Conservation (phyloP, 768 basidiomycete species). For the Suillus discolor region DNA sequence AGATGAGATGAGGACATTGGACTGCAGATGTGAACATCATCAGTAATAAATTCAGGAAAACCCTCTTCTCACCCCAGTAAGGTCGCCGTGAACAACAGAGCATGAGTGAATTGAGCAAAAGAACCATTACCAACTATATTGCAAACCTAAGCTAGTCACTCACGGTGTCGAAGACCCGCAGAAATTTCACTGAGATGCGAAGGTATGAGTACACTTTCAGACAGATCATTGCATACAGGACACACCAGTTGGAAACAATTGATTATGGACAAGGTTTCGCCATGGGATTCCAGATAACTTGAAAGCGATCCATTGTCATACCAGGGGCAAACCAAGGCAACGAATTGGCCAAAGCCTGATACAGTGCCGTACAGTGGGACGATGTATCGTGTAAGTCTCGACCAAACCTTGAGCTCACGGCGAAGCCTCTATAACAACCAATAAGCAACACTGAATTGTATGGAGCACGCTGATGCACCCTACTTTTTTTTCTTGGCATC, state of each 20-base stretch:
- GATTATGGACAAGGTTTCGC: constrained; percentile 7
- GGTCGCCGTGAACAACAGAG: constrained; percentile 21
- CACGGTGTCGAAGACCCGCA: constrained; percentile 30
- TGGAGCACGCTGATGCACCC: not conserved
- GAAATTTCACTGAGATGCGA: constrained; percentile 27
- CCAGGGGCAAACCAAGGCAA: constrained; percentile 33
- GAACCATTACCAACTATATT: not conserved
- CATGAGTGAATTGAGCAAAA: constrained; percentile 17
- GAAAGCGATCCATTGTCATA: constrained; percentile 24
- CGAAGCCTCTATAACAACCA: constrained; percentile 17
- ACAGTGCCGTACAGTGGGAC: constrained; percentile 24
- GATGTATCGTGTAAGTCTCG: constrained; percentile 24
- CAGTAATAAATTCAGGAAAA: not conserved
- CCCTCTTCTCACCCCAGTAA: constrained; percentile 18
- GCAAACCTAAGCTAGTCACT: not conserved
- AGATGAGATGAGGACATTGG: constrained; percentile 44
- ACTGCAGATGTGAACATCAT: constrained; percentile 23
- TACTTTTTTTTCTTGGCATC: constrained; percentile 16
- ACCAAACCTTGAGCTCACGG: constrained; percentile 32
- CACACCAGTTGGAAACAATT: constrained; percentile 21
- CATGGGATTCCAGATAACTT: constrained; percentile 17
- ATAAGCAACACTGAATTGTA: not conserved
- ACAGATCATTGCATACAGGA: not conserved
- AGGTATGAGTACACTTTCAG: not conserved
- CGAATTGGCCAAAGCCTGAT: constrained; percentile 27